Conservation (phyloP, 768 basidiomycete genomes). For the Psilocybe tampanensis region DNA sequence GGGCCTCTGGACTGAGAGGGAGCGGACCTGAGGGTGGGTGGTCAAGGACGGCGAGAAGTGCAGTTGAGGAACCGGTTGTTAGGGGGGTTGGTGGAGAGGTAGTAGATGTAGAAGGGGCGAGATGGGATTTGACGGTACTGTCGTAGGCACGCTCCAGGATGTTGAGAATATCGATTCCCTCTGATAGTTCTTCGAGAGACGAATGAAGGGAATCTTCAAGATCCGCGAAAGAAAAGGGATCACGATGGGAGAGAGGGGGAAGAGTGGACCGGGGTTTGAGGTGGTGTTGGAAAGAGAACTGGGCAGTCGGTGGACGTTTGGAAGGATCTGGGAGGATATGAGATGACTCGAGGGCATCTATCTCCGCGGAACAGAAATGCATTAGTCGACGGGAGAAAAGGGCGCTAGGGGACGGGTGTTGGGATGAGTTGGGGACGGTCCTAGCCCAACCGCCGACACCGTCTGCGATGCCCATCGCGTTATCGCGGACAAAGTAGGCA, state of each 20-base stretch:
- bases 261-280: conserved; percentile 24
- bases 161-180: conserved; percentile 69
- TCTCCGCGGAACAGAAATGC: conserved; percentile 79
- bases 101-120: conserved; percentile 31
- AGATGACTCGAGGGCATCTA: conserved; percentile 29
- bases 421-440: conserved; percentile 20
- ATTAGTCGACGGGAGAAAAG: conserved; percentile 81
- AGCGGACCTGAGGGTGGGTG: conserved; percentile 30
- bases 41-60: conserved; percentile 65
- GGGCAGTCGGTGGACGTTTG: conserved; percentile 18
- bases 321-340: conserved; percentile 2
- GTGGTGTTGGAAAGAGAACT: conserved; percentile 28
- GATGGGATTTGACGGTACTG: conserved; percentile 63
- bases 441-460: conserved; percentile 92
- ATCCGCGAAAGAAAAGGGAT: conserved; percentile 12
- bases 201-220: conserved; percentile 38
- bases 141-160: conserved; percentile 75
- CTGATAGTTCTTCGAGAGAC: conserved; percentile 55
- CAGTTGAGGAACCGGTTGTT: conserved; percentile 66
- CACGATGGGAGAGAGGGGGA: conserved; percentile 13
- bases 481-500: conserved; percentile 80
- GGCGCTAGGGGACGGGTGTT: conserved; percentile 40
- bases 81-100: conserved; percentile 30
- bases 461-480: conserved; percentile 93
- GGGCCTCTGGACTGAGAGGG: conserved; percentile 16